These are phyloP conservation scores for Saksenaea vasiformis DNA, from an alignment of 371 early-diverging fungal species.

Conservation along the genomic window DNA sequence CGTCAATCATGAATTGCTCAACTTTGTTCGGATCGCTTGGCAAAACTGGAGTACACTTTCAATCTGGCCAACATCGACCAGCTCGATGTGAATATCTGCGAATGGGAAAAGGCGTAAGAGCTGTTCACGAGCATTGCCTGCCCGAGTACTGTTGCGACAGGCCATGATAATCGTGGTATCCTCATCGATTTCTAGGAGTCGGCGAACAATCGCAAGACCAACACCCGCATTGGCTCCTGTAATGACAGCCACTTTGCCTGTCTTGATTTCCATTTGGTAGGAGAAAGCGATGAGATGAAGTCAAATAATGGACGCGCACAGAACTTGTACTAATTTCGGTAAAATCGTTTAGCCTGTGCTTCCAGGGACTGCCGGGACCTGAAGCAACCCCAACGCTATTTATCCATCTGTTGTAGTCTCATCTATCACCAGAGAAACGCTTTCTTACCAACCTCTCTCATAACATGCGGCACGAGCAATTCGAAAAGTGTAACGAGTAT, in stretches of 20 bases:
- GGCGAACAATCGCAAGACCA: slow-evolving; percentile 73
- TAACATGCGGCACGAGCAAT: too few species aligned
- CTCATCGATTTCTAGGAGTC: slow-evolving; percentile 48
- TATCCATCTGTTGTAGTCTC: too few species aligned
- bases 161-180: slow-evolving; percentile 66
- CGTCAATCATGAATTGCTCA: neutral
- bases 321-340: too few species aligned
- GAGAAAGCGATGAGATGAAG: too few species aligned
- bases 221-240: slow-evolving; percentile 78
- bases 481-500: too few species aligned
- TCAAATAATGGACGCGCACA: too few species aligned
- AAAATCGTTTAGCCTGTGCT: too few species aligned
- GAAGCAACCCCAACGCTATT: too few species aligned
- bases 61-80: slow-evolving; percentile 60
- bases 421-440: too few species aligned
- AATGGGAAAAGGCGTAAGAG: slow-evolving; percentile 51
- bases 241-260: slow-evolving; percentile 45
- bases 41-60: slow-evolving; percentile 45
- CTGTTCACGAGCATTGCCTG: slow-evolving; percentile 52
- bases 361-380: too few species aligned
- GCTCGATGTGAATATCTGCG: slow-evolving; percentile 42
- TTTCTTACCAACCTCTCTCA: too few species aligned
- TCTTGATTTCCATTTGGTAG: neutral
- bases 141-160: slow-evolving; percentile 70
- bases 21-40: slow-evolving; percentile 27